phyloP scores from a whole-genome alignment of 2,329 filamentous ascomycete species.

The Trichoderma simmonsii region DNA sequence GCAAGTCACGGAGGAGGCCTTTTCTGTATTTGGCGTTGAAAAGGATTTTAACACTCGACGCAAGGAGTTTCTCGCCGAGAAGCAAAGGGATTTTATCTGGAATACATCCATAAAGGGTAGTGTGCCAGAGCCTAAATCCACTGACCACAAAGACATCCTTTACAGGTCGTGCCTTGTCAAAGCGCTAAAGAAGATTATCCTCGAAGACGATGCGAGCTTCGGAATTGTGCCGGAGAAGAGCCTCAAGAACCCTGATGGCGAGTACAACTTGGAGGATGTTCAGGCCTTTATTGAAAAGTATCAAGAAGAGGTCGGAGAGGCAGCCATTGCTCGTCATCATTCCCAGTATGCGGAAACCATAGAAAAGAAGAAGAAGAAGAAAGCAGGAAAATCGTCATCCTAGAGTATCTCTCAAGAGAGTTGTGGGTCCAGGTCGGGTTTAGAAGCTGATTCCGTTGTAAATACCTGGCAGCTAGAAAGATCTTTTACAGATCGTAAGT shows the following conservation, averaged over 20 bases:
- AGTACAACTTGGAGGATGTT: constrained; percentile 44
- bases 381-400: neutral
- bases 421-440: neutral
- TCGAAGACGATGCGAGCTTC: constrained; percentile 42
- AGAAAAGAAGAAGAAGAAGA: neutral
- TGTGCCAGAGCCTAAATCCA: constrained; percentile 30
- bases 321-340: constrained; percentile 31
- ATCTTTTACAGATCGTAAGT: no score
- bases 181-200: constrained; percentile 49
- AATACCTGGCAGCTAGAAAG: no score
- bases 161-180: constrained; percentile 37
- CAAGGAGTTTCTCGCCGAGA: constrained; percentile 39
- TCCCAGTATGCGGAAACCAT: constrained; percentile 18
- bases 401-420: neutral
- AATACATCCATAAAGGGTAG: constrained; percentile 42
- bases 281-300: constrained; percentile 40
- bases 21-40: constrained; percentile 48
- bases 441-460: neutral
- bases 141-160: constrained; percentile 25
- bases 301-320: constrained; percentile 38
- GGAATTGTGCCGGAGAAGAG: constrained; percentile 29
- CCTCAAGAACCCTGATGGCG: constrained; percentile 37
- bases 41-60: constrained; percentile 44
- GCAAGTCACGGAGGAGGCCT: constrained; percentile 50
- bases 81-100: constrained; percentile 43